Conservation (phyloP, 352 stramenopile genomes). For the Saprolegnia diclina region DNA sequence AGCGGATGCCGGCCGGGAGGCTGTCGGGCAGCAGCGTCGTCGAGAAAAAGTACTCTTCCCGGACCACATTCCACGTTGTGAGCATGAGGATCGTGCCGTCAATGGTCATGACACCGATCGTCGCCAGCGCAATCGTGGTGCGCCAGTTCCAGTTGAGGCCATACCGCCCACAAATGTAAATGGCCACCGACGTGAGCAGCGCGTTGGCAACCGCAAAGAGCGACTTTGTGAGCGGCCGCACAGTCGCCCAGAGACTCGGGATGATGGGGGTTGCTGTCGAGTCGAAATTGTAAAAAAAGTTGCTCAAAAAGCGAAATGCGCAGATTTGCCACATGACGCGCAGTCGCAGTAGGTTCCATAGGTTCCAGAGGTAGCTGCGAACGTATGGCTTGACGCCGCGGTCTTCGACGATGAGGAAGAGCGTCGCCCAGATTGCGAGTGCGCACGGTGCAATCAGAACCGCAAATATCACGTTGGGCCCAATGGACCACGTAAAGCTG, state of each 20-base stretch:
- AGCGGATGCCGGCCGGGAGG: conserved; percentile 11
- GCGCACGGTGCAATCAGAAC: conserved; percentile 16
- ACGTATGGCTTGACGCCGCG: not conserved
- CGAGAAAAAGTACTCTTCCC: conserved; percentile 23
- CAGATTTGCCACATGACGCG: conserved; percentile 45
- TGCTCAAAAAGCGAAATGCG: conserved; percentile 44
- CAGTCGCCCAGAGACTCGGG: conserved; percentile 37
- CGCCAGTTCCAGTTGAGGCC: conserved; percentile 32
- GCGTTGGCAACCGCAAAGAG: conserved; percentile 34
- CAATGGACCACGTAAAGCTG: conserved; percentile 44
- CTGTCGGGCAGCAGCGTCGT: not conserved
- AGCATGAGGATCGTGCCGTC: conserved; percentile 29
- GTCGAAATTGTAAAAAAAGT: conserved; percentile 38
- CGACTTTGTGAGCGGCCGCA: conserved; percentile 41
- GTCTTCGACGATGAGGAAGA: conserved; percentile 1
- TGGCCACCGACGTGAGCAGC: conserved; percentile 31
- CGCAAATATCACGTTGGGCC: conserved; percentile 34
- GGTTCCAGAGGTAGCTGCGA: not conserved
- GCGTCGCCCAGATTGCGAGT: not conserved
- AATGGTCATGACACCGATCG: conserved; percentile 27
- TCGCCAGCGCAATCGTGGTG: conserved; percentile 28
- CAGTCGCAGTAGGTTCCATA: conserved; percentile 38
- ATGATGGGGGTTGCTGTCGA: conserved; percentile 40
- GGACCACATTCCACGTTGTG: conserved; percentile 32
- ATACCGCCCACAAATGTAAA: conserved; percentile 28